phyloP scores from a whole-genome alignment of 179 eudicot species.

The Spergularia azorica region DNA sequence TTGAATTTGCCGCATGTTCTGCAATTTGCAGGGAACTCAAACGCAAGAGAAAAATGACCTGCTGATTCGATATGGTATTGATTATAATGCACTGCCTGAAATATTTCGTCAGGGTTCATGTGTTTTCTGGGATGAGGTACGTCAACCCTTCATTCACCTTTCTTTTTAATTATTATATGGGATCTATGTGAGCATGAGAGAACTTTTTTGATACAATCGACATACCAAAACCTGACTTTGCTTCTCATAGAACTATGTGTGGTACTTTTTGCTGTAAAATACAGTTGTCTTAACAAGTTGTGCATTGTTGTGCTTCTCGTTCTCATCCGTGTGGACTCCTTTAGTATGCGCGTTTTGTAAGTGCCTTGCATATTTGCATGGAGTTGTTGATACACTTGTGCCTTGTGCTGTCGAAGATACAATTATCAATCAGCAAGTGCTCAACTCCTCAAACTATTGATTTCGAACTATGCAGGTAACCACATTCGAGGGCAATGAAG shows the following conservation, averaged over 20 bases:
- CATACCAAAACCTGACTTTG: background rate
- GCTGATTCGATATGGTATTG: constrained; percentile 51
- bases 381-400: background rate
- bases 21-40: constrained; percentile 66
- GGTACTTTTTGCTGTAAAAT: too few species aligned
- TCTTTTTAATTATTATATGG: background rate
- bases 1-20: constrained; percentile 3
- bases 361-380: constrained; percentile 1
- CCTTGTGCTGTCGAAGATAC: background rate
- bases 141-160: background rate
- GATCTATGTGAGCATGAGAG: background rate
- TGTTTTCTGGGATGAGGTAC: constrained; percentile 66
- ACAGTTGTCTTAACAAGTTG: too few species aligned
- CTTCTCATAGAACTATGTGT: background rate
- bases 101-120: constrained; percentile 84
- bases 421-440: background rate
- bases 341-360: background rate
- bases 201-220: background rate
- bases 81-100: constrained; percentile 57
- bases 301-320: too few species aligned
- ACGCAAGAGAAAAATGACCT: constrained; percentile 69
- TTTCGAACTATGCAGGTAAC: constrained; percentile 34
- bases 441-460: background rate
- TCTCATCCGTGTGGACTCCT: too few species aligned
- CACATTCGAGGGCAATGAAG: constrained; percentile 23